Base-by-base conservation (phyloP, 805 yeast species). In the Cyberlindnera meyerae region DNA sequence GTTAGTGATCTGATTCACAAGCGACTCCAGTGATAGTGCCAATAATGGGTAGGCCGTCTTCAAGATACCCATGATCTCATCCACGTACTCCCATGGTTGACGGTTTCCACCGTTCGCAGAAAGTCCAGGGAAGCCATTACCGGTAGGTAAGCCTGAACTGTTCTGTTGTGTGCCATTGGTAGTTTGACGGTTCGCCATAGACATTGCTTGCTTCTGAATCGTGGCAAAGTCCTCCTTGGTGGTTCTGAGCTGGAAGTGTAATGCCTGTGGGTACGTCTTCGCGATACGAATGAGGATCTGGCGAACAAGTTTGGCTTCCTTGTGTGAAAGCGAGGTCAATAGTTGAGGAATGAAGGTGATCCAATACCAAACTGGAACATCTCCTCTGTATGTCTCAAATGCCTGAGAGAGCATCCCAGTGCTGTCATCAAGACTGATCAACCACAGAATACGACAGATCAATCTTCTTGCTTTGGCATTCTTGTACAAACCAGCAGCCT, bases 301-400 rank as follows among this genome's bases (percentile, higher is more conserved):
- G 43, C 96, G 80, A 2, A 90, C 96, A 58, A 88, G 70, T 38
- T 77, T 73, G 0, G 97, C 97, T 57, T 93, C 97, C 49, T 79
- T 82, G 49, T 88, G 95, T 1, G 97, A 85, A 42, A 93, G 67
- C 0, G 96, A 81, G 0, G 96, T 82, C 48, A 93, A 67, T 42
- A 93, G 68, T 61, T 94, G 98, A 3, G 98, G 98, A 48, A 93
- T 88, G 53, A 83, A 93, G 0, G 97, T 87, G 30, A 93, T 87
- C 97, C 97, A 93, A 60, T 90, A 90, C 99, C 99, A 93, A 3
- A 90, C 96, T 5, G 99, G 98, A 28, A 87, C 87, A 46, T 94
- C 99, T 15, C 97, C 97, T 44, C 89, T 76, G 58, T 86, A 93
- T 33, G 83, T 79, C 38, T 88, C 96, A 60, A 90, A 90, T 0